phyloP scores from a whole-genome alignment of 352 stramenopile genomes.

The Pelagophyceae sp. region DNA sequence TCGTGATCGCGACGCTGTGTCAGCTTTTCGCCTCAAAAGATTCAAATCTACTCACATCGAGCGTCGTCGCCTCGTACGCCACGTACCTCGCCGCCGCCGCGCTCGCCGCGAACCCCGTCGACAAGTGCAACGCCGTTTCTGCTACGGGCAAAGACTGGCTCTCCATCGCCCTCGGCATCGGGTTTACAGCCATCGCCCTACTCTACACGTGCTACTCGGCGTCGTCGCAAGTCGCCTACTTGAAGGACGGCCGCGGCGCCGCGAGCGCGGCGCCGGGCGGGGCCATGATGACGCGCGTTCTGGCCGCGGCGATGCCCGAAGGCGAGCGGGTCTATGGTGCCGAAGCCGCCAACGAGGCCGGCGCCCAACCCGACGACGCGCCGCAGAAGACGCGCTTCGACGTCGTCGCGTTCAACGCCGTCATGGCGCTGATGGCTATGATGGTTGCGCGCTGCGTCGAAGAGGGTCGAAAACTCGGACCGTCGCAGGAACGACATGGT shows the following conservation, averaged over 20 bases:
- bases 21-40: constrained; percentile 34
- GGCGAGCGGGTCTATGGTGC: too few relatives aligned
- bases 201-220: constrained; percentile 18
- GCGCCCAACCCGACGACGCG: background rate
- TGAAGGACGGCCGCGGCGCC: constrained; percentile 3
- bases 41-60: constrained; percentile 26
- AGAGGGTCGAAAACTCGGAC: too few relatives aligned
- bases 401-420: background rate
- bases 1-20: constrained; percentile 51
- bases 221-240: background rate
- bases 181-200: constrained; percentile 20
- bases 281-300: background rate
- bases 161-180: constrained; percentile 42
- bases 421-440: constrained; percentile 1
- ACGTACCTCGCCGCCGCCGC: constrained; percentile 61
- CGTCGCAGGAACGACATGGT: too few relatives aligned
- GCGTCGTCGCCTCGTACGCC: constrained; percentile 55
- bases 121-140: constrained; percentile 48
- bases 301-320: background rate
- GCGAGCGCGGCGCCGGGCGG: background rate
- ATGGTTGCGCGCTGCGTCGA: too few relatives aligned
- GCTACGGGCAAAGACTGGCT: constrained; percentile 36
- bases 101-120: constrained; percentile 57
- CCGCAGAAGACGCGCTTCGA: background rate
- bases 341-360: too few relatives aligned